phyloP scores from a whole-genome alignment of 2,329 filamentous ascomycete genomes.

The Calonectria leucothoes region DNA sequence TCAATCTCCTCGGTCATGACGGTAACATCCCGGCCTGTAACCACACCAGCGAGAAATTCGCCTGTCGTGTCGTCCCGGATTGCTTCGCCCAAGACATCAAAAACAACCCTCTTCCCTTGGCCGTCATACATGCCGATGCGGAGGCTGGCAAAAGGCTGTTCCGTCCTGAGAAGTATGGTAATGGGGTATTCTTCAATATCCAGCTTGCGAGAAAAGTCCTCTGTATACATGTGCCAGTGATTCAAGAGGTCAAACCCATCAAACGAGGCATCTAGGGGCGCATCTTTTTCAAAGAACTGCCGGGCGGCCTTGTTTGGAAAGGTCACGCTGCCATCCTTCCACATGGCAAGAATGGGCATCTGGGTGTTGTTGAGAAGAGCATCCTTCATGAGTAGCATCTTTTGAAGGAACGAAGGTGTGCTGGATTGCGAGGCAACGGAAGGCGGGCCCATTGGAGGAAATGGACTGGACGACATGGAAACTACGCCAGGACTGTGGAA shows the following conservation, averaged over 20 bases:
- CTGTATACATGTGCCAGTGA: conserved; percentile 72
- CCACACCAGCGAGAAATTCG: conserved; percentile 79
- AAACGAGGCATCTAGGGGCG: conserved; percentile 52
- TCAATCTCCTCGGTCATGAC: conserved; percentile 75
- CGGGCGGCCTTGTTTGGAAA: conserved; percentile 78
- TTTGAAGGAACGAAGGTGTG: conserved; percentile 76
- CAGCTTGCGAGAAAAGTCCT: conserved; percentile 72
- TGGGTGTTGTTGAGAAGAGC: conserved; percentile 80
- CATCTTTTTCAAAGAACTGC: conserved; percentile 58
- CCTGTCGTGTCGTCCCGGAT: conserved; percentile 74
- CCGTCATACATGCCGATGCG: conserved; percentile 73
- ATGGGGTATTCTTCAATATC: conserved; percentile 74
- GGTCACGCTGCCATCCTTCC: conserved; percentile 81
- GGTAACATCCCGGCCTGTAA: conserved; percentile 80
- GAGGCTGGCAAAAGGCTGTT: conserved; percentile 67
- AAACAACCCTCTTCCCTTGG: conserved; percentile 65
- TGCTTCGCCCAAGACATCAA: conserved; percentile 75
- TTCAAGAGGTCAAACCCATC: conserved; percentile 68
- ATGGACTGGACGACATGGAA: conserved; percentile 67
- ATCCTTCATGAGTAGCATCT: conserved; percentile 81
- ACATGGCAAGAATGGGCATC: conserved; percentile 82
- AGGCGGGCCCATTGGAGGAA: conserved; percentile 76
- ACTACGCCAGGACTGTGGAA: conserved; percentile 64
- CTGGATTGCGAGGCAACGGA: conserved; percentile 64
- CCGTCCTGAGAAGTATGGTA: conserved; percentile 70